Conservation (phyloP, 2,329 filamentous ascomycete species). For the Lasiodiplodia theobromae region DNA sequence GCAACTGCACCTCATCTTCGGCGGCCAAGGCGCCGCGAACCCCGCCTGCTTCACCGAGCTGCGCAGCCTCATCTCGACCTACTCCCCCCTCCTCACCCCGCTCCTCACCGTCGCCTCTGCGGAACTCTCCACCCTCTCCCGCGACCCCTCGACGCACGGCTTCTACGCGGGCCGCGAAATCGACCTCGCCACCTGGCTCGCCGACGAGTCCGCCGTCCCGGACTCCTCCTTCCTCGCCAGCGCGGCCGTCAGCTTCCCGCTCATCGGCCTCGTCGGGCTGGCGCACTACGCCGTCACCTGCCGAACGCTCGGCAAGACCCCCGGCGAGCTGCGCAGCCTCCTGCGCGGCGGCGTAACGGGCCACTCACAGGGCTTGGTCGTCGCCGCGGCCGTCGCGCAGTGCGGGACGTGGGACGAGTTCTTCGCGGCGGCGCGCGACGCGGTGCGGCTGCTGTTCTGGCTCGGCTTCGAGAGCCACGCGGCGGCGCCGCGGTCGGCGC, state of each 20-base stretch:
- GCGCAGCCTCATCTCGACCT: not conserved
- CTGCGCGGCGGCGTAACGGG: constrained; percentile 42
- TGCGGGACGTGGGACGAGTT: constrained; percentile 46
- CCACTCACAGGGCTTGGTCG: constrained; percentile 50
- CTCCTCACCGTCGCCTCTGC: not conserved
- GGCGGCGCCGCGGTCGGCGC: constrained; percentile 29
- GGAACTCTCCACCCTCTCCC: not conserved
- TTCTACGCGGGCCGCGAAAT: not conserved
- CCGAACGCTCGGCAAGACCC: constrained; percentile 38
- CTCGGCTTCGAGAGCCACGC: constrained; percentile 42
- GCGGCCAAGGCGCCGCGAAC: not conserved
- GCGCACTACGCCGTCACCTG: constrained; percentile 37
- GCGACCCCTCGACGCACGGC: not conserved
- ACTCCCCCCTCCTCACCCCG: not conserved
- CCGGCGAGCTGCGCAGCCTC: constrained; percentile 40
- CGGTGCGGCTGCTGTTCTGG: constrained; percentile 46
- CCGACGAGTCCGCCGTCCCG: not conserved
- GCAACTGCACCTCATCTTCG: not conserved
- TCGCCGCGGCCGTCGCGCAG: constrained; percentile 45
- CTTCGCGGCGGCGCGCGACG: constrained; percentile 37
- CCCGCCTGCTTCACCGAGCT: not conserved
- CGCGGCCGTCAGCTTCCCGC: constrained; percentile 46
- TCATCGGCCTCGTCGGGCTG: constrained; percentile 48
- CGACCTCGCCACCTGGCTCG: not conserved
- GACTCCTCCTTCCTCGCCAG: not conserved